phyloP scores from a whole-genome alignment of 2,329 filamentous ascomycete species.

The Exophiala xenobiotica region DNA sequence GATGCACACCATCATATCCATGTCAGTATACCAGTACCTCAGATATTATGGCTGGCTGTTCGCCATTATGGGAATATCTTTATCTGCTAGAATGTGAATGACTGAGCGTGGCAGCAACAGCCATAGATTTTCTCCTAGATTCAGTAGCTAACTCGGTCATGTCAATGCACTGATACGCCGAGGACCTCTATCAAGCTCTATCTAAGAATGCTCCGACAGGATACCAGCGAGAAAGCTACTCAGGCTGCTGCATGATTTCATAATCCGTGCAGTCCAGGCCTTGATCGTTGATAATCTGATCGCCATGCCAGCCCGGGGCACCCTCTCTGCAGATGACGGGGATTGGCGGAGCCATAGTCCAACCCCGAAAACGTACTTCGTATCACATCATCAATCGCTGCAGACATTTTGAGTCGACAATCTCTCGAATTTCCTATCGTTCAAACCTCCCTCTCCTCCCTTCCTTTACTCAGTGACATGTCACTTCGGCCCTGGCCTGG shows the following conservation, averaged over 20 bases:
- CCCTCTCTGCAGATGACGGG: not conserved
- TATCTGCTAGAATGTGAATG: too few relatives aligned
- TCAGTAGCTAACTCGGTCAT: too few relatives aligned
- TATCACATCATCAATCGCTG: constrained; percentile 25
- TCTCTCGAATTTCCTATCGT: not conserved
- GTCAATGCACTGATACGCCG: too few relatives aligned
- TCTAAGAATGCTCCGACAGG: too few relatives aligned
- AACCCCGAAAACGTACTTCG: not conserved
- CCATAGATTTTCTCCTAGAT: too few relatives aligned
- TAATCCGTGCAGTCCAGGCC: not conserved
- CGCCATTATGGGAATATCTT: too few relatives aligned
- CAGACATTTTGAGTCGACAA: not conserved
- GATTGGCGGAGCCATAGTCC: constrained; percentile 18
- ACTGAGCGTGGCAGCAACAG: too few relatives aligned
- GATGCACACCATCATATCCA: too few relatives aligned
- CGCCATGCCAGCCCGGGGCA: not conserved
- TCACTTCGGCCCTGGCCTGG: constrained; percentile 22
- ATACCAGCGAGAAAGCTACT: too few relatives aligned
- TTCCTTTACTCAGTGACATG: constrained; percentile 21
- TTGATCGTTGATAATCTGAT: not conserved
- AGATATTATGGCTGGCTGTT: too few relatives aligned
- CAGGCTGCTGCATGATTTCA: constrained; percentile 2
- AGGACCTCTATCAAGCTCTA: too few relatives aligned
- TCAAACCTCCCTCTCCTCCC: constrained; percentile 2
- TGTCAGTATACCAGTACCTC: too few relatives aligned